phyloP scores from a whole-genome alignment of 495 filamentous ascomycete species.

The Penicillium tannophilum region DNA sequence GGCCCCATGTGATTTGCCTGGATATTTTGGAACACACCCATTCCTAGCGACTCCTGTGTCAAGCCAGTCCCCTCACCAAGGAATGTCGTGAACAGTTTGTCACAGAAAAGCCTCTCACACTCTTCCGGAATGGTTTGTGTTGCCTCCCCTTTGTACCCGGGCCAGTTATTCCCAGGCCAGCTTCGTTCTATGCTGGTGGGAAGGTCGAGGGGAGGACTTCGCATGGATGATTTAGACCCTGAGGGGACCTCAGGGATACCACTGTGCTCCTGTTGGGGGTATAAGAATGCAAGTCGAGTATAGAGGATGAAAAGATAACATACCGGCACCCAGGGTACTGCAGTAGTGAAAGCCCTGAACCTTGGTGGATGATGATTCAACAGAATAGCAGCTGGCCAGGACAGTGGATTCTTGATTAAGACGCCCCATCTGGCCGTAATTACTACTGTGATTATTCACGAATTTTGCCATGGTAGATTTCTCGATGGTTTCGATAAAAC shows the following conservation, averaged over 20 bases:
- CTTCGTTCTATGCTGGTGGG: constrained; percentile 62
- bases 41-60: constrained; percentile 71
- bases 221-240: constrained; percentile 70
- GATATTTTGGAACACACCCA: constrained; percentile 60
- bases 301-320: constrained; percentile 15
- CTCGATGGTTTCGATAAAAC: constrained; percentile 12
- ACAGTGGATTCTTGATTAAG: constrained; percentile 58
- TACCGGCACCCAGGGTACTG: constrained; percentile 81
- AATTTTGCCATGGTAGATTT: constrained; percentile 55
- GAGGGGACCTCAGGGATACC: constrained; percentile 97
- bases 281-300: constrained; percentile 4
- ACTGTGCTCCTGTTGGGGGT: constrained; percentile 71
- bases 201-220: constrained; percentile 81
- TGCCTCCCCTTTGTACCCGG: constrained; percentile 78
- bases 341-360: constrained; percentile 91
- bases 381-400: constrained; percentile 83
- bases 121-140: constrained; percentile 94
- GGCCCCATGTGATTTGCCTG: constrained; percentile 28
- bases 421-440: constrained; percentile 64
- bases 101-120: constrained; percentile 99
- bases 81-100: constrained; percentile 87
- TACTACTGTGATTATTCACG: constrained; percentile 68
- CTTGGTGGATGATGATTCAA: constrained; percentile 51
- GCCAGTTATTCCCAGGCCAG: constrained; percentile 37
- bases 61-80: constrained; percentile 84